Base-by-base conservation (phyloP, 2,329 filamentous ascomycete species). In the Beauveria asiatica region DNA sequence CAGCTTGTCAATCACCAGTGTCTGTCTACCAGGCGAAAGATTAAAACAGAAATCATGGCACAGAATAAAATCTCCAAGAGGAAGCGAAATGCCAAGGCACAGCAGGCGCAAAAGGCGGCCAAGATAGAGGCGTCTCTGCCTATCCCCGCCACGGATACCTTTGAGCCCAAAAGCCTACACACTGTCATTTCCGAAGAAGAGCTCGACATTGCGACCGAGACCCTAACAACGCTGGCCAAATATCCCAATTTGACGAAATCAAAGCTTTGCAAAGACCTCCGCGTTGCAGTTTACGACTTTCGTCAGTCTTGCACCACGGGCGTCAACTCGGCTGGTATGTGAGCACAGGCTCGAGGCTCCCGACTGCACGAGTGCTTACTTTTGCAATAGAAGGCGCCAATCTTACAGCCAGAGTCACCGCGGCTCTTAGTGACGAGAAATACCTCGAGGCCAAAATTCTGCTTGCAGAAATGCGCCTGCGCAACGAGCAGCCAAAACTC, bases 291-390 rank as follows among this genome's bases (percentile, higher is more conserved):
- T 8, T 88, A 87, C 66, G 83, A 85, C 21, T 89, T 90, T 62
- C 81, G 85, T 1, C 82, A 88, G 69, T 83, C 85, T 17, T 88
- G 85, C 65, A 87, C 83, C 0, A 88, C 84, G 0, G 86, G 86
- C 5, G 73, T 84, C 62, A 86, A 85, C 70, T 79, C 80, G 54
- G 76, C 78, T 55, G 76, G 80, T 77, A 71, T 17, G 68, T 64
- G 11, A 61, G n/a, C 48, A 21, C 37, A 16, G 8, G 11, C 11
- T 2, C 5, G 17, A 56, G 33, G 11, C 11, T 37, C 55, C 60
- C 48, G 55, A 63, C 48, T 25, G 49, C 17, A 48, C 3, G 30
- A n/a, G 44, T 61, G 57, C 64, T 66, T 11, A 57, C 50, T 27
- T 49, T 33, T 30, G 25, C 50, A 25, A 50, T 62, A 76, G 80